Evolutionary conservation across 208 protist genomes (phyloP).

Genomic region (Leishmania tropica): DNA sequence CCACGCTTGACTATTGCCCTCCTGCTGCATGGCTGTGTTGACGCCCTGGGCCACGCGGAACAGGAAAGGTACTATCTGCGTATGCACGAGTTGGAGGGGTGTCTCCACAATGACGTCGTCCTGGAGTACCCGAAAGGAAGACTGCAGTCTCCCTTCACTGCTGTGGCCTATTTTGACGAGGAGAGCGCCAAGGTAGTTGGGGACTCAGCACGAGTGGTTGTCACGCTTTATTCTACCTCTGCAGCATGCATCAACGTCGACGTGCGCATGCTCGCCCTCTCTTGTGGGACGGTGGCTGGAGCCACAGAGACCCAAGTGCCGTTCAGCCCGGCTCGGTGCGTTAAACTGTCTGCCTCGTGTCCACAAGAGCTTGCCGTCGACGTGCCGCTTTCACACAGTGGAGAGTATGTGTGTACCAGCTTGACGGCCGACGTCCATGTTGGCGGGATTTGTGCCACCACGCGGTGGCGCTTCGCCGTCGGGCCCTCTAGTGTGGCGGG

Average conservation of each 20-base stretch:
- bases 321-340: background rate
- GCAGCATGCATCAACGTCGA: conserved; percentile 11
- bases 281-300: background rate
- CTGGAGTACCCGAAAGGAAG: conserved; percentile 37
- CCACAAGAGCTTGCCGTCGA: conserved; percentile 17
- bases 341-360: conserved; percentile 16
- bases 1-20: conserved; percentile 22
- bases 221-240: conserved; percentile 42
- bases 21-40: conserved; percentile 39
- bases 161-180: conserved; percentile 25
- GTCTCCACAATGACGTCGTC: conserved; percentile 2
- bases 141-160: conserved; percentile 38
- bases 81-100: conserved; percentile 23
- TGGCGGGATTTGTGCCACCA: conserved; percentile 22
- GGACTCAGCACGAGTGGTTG: conserved; percentile 11
- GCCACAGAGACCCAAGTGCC: conserved; percentile 7
- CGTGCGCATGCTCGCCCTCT: conserved; percentile 23
- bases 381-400: conserved; percentile 37
- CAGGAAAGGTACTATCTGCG: conserved; percentile 25
- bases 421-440: conserved; percentile 35
- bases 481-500: background rate
- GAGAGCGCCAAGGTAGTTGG: conserved; percentile 17
- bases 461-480: conserved; percentile 25
- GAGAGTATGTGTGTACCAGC: conserved; percentile 43
- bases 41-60: conserved; percentile 17